Evolutionary conservation across 441 rosid genomes (phyloP).

Genomic region (Manihot esculenta): DNA sequence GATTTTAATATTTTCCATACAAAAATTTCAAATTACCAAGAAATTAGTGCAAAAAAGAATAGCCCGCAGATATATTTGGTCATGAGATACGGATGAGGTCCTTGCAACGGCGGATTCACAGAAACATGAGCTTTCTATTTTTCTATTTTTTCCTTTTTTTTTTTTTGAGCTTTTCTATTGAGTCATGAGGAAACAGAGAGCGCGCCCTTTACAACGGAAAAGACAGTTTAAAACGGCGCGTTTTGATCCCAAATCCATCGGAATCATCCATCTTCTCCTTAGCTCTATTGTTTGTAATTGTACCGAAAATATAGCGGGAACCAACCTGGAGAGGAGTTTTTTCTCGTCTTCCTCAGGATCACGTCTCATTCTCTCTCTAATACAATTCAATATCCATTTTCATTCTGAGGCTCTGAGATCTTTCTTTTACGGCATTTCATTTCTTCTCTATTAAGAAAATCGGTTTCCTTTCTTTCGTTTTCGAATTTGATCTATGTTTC

Average conservation of each 20-base stretch:
- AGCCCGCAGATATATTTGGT: too few species aligned
- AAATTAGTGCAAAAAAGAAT: too few species aligned
- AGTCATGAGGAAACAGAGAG: too few species aligned
- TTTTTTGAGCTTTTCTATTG: too few species aligned
- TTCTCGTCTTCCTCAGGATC: constrained; percentile 1
- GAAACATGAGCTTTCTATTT: too few species aligned
- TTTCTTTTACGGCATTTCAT: background rate
- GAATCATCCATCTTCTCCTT: background rate
- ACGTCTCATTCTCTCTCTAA: background rate
- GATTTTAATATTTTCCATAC: too few species aligned
- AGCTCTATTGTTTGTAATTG: background rate
- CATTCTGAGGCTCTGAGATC: background rate
- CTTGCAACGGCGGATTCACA: background rate
- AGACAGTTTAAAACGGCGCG: background rate
- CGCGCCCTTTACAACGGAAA: background rate
- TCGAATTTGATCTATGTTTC: constrained; percentile 10
- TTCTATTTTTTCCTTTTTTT: too few species aligned
- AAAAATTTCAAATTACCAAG: too few species aligned
- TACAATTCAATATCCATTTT: background rate
- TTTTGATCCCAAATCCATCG: background rate
- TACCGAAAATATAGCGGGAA: background rate
- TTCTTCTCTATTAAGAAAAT: background rate
- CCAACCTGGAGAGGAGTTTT: background rate
- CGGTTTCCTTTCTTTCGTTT: background rate
- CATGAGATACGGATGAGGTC: too few species aligned